Base-by-base conservation (phyloP, 2,329 filamentous ascomycete species). In the Trichoderma koningiopsis region DNA sequence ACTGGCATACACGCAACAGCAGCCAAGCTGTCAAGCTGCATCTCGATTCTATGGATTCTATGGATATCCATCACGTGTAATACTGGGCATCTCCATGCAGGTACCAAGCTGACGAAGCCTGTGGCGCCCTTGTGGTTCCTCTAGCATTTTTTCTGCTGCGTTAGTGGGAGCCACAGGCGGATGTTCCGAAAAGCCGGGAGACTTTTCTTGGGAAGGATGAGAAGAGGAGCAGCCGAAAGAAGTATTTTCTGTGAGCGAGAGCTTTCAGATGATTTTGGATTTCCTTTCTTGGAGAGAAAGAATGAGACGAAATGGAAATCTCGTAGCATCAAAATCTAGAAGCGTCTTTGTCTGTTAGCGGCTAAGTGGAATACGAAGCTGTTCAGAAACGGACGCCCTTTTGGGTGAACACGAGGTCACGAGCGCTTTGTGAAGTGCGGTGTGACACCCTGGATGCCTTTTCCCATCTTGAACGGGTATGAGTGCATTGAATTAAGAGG, bases 391-490 rank as follows among this genome's bases (percentile, higher is more conserved):
- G 40, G 61, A 27, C 16, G 16, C 27, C 29, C 49, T 31, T 35
- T 53, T 55, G 31, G 62, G 37, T 57, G 63, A 58, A 66, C 55
- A 66, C 63, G 63, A 66, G 63, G 63, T 66, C 63, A 66, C 63
- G 63, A 33, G 53, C 37, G 29, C 40, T 58, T 37, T 14, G 40
- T 64, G 49, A 33, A 31, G 59, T 37, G 31, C 43, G 60, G 37
- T 31, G 40, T 61, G 58, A 10, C 29, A 19, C n/a, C 40, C 19
- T 10, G 58, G 58, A 19, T 8, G 40, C 2, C 10, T 0, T 60
- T 43, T 33, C 10, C 33, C 33, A 33, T 11, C 33, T 8, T 33
- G 11, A 14, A 7, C 22, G 10, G 52, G 22, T 13, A n/a, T 62
- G n/a, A 24, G 19, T 22, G 40, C 2, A 8, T 33, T 8, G 8